phyloP scores from a whole-genome alignment of 805 yeast species.

The Candida vaughaniae region DNA sequence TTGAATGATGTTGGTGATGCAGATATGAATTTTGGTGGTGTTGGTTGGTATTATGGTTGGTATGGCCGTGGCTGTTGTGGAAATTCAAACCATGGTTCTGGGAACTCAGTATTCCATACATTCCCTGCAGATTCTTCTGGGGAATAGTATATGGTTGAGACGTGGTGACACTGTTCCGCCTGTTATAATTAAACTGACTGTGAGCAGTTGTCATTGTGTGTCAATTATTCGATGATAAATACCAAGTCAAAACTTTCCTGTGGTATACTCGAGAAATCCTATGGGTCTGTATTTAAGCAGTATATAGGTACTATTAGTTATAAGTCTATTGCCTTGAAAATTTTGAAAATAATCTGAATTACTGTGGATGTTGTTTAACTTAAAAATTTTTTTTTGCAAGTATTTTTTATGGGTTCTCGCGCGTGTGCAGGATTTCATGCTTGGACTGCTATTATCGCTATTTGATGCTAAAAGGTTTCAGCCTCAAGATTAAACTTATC shows the following conservation, averaged over 20 bases:
- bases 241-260: no score
- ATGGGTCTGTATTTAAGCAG: no score
- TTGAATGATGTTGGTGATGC: no score
- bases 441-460: no score
- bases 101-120: no score
- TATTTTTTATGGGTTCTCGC: neutral
- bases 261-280: no score
- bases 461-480: constrained; percentile 11
- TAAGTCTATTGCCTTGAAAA: no score
- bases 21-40: constrained; percentile 1
- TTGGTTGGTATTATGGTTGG: neutral
- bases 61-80: neutral
- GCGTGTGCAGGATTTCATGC: constrained; percentile 1
- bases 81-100: no score
- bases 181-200: constrained; percentile 26
- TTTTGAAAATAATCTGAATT: neutral
- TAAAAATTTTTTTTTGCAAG: constrained; percentile 2
- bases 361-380: neutral
- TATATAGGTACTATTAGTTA: no score
- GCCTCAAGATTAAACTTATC: constrained; percentile 10
- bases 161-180: constrained; percentile 23
- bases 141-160: constrained; percentile 30
- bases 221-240: no score
- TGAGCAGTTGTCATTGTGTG: constrained; percentile 13
- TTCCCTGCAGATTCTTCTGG: no score